Percentiles rank a stretch among this genome's conserved stretches.
These are phyloP conservation scores for Ceratopteris richardii DNA, from an alignment of 75 land plant genomes.

Conservation along the genomic window DNA sequence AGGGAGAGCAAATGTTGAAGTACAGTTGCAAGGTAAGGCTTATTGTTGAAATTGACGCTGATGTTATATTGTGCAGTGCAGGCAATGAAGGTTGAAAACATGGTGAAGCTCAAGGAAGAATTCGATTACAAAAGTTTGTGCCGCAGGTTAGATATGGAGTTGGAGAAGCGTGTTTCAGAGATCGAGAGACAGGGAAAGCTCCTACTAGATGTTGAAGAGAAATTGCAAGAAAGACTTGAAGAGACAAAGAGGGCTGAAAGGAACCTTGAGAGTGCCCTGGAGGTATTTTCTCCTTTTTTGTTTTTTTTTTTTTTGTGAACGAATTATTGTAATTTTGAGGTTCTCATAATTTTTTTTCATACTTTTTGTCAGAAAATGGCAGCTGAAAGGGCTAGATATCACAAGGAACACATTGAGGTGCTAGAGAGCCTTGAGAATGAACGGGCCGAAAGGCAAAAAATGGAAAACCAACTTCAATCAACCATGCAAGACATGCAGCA, in stretches of 20 bases:
- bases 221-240: conserved; percentile 42
- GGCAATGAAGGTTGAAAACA: conserved; percentile 97
- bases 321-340: not conserved
- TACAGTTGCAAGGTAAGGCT: too few relatives aligned
- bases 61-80: conserved; percentile 10
- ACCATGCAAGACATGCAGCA: conserved; percentile 3
- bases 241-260: conserved; percentile 76
- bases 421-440: conserved; percentile 9
- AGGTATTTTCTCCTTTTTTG: conserved; percentile 35
- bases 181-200: conserved; percentile 66
- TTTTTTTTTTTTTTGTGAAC: not conserved
- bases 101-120: conserved; percentile 85
- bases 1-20: too few relatives aligned
- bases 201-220: conserved; percentile 34
- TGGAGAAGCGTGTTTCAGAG: conserved; percentile 61
- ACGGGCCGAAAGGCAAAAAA: conserved; percentile 9
- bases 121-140: conserved; percentile 89
- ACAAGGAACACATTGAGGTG: conserved; percentile 12
- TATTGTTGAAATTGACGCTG: conserved; percentile 4
- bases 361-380: conserved; percentile 9
- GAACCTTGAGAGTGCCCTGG: conserved; percentile 53
- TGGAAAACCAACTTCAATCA: conserved; percentile 8
- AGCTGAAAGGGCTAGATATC: conserved; percentile 13
- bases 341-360: not conserved
- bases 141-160: conserved; percentile 59